Conservation (phyloP, 768 basidiomycete genomes). For the Tylopilus intermedius region DNA sequence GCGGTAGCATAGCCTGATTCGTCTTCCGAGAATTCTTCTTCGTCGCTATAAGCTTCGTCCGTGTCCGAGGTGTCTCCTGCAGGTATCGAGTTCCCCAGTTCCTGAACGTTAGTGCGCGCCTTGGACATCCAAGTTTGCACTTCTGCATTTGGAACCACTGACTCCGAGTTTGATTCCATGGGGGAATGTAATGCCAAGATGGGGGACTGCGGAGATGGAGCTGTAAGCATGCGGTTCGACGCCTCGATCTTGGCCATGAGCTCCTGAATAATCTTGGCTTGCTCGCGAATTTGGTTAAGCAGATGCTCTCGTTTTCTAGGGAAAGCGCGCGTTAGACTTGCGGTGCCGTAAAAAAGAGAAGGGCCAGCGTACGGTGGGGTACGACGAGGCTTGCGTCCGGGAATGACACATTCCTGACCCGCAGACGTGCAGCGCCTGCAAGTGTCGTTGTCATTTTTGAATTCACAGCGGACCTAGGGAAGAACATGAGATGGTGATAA, state of each 20-base stretch:
- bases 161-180: constrained; percentile 22
- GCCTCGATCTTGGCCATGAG: constrained; percentile 66
- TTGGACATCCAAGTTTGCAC: constrained; percentile 75
- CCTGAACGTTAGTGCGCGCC: constrained; percentile 62
- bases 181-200: constrained; percentile 26
- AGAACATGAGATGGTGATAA: neutral
- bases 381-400: constrained; percentile 78
- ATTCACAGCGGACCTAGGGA: constrained; percentile 70
- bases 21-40: constrained; percentile 33
- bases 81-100: constrained; percentile 64
- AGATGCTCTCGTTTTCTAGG: constrained; percentile 74
- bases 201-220: constrained; percentile 35
- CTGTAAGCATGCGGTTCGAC: constrained; percentile 30
- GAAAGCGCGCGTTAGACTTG: neutral
- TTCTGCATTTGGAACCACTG: constrained; percentile 43
- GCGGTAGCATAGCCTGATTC: constrained; percentile 28
- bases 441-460: constrained; percentile 63
- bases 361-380: constrained; percentile 61
- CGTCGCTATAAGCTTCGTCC: constrained; percentile 34
- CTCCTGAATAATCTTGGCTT: constrained; percentile 66
- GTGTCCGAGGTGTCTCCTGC: constrained; percentile 55
- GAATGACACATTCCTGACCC: constrained; percentile 69
- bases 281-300: constrained; percentile 69
- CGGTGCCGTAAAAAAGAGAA: neutral
- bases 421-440: constrained; percentile 73